These are phyloP conservation scores for Isatis tinctoria DNA, from an alignment of 345 rosid genomes.

Conservation along the genomic window DNA sequence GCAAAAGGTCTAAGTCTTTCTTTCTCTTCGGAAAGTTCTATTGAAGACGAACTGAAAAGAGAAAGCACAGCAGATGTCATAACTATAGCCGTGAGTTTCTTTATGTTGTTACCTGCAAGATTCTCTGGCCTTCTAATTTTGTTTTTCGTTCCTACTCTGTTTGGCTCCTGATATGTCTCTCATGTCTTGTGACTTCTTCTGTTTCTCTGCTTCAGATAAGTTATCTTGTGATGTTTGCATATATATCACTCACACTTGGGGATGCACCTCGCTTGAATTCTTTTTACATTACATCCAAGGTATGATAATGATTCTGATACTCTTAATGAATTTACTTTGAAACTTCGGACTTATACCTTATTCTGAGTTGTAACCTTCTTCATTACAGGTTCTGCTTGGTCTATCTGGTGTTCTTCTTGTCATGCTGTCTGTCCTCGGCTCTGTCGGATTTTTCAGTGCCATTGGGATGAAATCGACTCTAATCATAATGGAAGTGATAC, in stretches of 20 bases:
- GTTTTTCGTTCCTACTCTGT: not conserved
- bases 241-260: slow-evolving; percentile 88
- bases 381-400: slow-evolving; percentile 81
- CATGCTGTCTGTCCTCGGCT: slow-evolving; percentile 93
- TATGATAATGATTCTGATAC: slow-evolving; percentile 22
- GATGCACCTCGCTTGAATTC: slow-evolving; percentile 64
- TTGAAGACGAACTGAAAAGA: slow-evolving; percentile 94
- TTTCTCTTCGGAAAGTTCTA: slow-evolving; percentile 94
- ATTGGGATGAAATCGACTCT: slow-evolving; percentile 91
- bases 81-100: slow-evolving; percentile 64
- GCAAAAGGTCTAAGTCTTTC: slow-evolving; percentile 72
- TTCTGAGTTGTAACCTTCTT: slow-evolving; percentile 21
- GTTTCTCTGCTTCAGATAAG: slow-evolving; percentile 64
- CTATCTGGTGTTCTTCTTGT: slow-evolving; percentile 95
- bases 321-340: not conserved
- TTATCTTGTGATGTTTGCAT: slow-evolving; percentile 98
- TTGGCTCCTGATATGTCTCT: not conserved
- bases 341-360: not conserved
- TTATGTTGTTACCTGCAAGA: not conserved
- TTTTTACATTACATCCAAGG: slow-evolving; percentile 88
- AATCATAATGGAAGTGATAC: slow-evolving; percentile 97
- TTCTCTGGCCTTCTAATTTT: not conserved
- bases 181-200: not conserved
- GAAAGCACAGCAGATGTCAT: slow-evolving; percentile 94
- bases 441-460: slow-evolving; percentile 94